Evolutionary conservation across 352 stramenopile genomes (phyloP).

Genomic region (Plasmopara muralis): DNA sequence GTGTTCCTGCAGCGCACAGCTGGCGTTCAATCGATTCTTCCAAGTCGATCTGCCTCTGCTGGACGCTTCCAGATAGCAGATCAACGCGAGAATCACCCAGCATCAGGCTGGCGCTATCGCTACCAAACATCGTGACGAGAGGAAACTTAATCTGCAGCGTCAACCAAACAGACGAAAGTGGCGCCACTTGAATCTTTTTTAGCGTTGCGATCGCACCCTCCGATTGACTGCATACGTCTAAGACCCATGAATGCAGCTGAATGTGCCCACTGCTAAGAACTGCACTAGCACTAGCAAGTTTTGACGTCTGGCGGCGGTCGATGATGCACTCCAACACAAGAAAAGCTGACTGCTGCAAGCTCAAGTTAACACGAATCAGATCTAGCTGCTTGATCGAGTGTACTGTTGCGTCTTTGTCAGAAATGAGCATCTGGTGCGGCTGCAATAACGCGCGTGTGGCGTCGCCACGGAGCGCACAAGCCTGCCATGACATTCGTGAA

Average conservation of each 20-base stretch:
- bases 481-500: conserved; percentile 15
- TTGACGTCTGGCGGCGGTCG: conserved; percentile 14
- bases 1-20: conserved; percentile 14
- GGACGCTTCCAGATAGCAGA: conserved; percentile 38
- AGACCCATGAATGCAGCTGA: conserved; percentile 48
- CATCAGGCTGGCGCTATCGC: conserved; percentile 1
- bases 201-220: conserved; percentile 16
- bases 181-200: conserved; percentile 7
- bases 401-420: conserved; percentile 22
- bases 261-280: conserved; percentile 20
- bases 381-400: conserved; percentile 19
- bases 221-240: conserved; percentile 24
- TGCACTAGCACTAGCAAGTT: conserved; percentile 3
- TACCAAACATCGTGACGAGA: conserved; percentile 6
- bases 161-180: conserved; percentile 12
- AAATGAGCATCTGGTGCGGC: conserved; percentile 44
- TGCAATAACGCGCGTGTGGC: conserved; percentile 19
- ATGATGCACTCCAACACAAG: conserved; percentile 37
- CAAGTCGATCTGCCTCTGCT: conserved; percentile 30
- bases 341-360: background rate
- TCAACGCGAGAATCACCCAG: conserved; percentile 10
- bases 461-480: conserved; percentile 13
- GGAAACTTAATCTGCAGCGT: conserved; percentile 34
- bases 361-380: conserved; percentile 11
- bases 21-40: conserved; percentile 32